Evolutionary conservation across 257 asterid species (phyloP), one percentile per base, ranked within the genome.

Genomic region (Jasminum sambac): DNA sequence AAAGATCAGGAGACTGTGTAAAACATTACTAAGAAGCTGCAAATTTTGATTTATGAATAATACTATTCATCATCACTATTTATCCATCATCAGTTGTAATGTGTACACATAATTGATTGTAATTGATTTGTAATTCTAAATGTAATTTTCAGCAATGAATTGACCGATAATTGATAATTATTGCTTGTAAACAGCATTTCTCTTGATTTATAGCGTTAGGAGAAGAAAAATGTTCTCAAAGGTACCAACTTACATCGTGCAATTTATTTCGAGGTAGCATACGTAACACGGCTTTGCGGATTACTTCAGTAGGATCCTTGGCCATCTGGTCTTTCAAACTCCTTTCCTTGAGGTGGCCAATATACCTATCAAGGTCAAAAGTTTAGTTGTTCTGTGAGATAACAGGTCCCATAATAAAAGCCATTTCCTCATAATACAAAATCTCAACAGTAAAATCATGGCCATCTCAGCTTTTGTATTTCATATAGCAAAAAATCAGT

Each of bases 301-400:
- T 94, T 63, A 94, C 99, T 84, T 91, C 99, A 11, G 99, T 89
- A 36, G 99, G 99, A 81, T 94, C 99, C 85, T 82, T 91, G 23
- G 88, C 95, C 97, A 94, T 86, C 89, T 91, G 99, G 79, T 94
- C 99, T 79, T 91, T 94, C 83, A 93, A 85, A 77, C 84, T 93
- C 87, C 97, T 88, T 76, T 94, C 95, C 88, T 94, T 94, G 19
- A 94, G 92, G 83, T 94, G 88, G 77, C 99, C 99, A 41, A 94
- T 50, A 66, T 94, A 94, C 79, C 97, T 94, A 66, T 30, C 67
- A 25, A 23, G 30, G 48, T n/a, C 63, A 61, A 71, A 58, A 74
- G 36, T 65, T 24, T 61, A 62, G 36, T 30, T 30, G 36, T 4
- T 30, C 44, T 14, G 5, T 41, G 48, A 60, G 17, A 59, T 17